phyloP scores from a whole-genome alignment of 208 protist species.

The Tetramitus jugosus region DNA sequence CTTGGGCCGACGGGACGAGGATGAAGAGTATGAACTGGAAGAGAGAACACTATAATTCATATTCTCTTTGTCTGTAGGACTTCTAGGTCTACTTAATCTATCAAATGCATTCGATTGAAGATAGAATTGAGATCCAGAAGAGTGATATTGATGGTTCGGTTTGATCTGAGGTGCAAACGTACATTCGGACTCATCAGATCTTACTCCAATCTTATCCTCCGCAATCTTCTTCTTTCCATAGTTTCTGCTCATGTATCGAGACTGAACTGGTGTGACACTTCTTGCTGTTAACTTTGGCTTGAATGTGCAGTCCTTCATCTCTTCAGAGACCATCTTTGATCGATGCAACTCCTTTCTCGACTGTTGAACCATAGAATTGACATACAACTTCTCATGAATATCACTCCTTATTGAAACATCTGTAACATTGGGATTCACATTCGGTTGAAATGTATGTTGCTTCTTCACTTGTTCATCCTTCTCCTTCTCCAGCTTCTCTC shows the following conservation, averaged over 20 bases:
- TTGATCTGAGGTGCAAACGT: constrained; percentile 16
- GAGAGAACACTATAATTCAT: neutral
- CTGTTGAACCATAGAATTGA: too few relatives aligned
- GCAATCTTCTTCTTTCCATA: neutral
- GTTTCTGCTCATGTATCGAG: neutral
- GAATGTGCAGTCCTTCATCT: neutral
- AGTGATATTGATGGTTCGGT: neutral
- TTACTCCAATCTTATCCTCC: neutral
- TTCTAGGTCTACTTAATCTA: neutral
- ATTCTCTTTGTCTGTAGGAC: neutral
- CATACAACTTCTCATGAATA: too few relatives aligned
- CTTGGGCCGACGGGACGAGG: neutral
- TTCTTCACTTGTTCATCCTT: too few relatives aligned
- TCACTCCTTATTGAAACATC: too few relatives aligned
- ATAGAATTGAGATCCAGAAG: constrained; percentile 1
- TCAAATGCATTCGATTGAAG: neutral
- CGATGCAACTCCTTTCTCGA: neutral
- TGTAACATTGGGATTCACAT: too few relatives aligned
- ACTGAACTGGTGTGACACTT: neutral
- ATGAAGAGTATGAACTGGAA: neutral
- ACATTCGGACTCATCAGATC: constrained; percentile 11
- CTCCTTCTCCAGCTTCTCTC: neutral
- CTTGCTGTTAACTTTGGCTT: neutral
- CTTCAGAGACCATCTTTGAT: neutral
- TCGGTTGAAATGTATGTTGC: too few relatives aligned